Percentiles rank a stretch among this genome's conserved stretches.
Conservation (phyloP, 2,329 filamentous ascomycete genomes). For the Calonectria fujianensis region DNA sequence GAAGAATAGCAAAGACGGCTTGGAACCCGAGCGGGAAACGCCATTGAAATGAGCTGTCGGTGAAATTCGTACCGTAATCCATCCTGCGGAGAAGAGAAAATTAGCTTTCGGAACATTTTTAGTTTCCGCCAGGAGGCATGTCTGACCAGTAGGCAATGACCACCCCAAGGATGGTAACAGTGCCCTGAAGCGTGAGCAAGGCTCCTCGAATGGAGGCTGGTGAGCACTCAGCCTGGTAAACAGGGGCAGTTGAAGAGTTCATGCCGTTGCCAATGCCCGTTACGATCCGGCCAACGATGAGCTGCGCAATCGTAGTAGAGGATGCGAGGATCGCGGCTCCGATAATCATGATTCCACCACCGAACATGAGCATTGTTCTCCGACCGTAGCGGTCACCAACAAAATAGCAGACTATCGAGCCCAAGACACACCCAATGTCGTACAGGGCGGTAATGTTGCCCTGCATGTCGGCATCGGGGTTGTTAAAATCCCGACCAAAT, state of each 20-base stretch:
- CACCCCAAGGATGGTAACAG: slow-evolving; percentile 34
- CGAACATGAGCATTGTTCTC: slow-evolving; percentile 35
- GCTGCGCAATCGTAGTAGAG: slow-evolving; percentile 59
- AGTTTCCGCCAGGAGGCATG: background rate
- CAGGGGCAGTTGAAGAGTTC: slow-evolving; percentile 62
- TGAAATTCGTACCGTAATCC: slow-evolving; percentile 37
- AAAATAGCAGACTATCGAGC: slow-evolving; percentile 38
- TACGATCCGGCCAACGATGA: slow-evolving; percentile 65
- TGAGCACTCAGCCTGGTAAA: slow-evolving; percentile 37
- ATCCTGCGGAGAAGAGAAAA: background rate
- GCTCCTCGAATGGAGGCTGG: slow-evolving; percentile 32
- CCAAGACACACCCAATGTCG: slow-evolving; percentile 41
- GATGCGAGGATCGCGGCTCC: slow-evolving; percentile 63
- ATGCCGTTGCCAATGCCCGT: slow-evolving; percentile 65
- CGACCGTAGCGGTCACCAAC: slow-evolving; percentile 32
- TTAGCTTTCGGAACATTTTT: background rate
- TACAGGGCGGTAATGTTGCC: slow-evolving; percentile 39
- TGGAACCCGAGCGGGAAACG: slow-evolving; percentile 66
- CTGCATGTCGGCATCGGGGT: slow-evolving; percentile 39
- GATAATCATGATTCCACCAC: slow-evolving; percentile 59
- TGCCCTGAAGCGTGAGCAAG: slow-evolving; percentile 28
- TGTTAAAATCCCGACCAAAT: slow-evolving; percentile 39
- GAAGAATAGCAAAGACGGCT: slow-evolving; percentile 60
- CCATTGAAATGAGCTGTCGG: slow-evolving; percentile 55
- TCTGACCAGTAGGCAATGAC: slow-evolving; percentile 39